Evolutionary conservation across 495 filamentous ascomycete species (phyloP), one percentile per base, ranked within the genome.

Genomic region (Talaromyces adpressus): DNA sequence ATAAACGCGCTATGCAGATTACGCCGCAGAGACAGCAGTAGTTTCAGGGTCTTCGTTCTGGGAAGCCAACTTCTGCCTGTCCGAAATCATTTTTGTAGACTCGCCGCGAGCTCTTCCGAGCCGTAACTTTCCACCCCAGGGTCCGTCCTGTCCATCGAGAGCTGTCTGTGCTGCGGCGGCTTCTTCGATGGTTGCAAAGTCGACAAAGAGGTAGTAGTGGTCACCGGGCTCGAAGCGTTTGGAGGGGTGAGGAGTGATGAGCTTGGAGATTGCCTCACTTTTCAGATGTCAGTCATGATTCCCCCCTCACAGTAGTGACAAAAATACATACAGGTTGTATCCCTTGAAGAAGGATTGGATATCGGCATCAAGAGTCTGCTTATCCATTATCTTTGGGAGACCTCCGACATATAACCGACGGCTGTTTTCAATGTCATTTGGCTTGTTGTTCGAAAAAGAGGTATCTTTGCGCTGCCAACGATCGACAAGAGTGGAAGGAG

Each of bases 201-300:
- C 87, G 20, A 90, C 84, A 67, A 89, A 90, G 65, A 85, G 82
- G 73, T 87, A 88, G 73, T 90, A 83, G 68, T 87, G 81, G 65
- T 85, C 80, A 63, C 84, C 85, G 0, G 80, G 73, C 45, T 79
- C 77, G 29, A 78, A 73, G 39, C 75, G 72, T 59, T 81, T 80
- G 16, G 81, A 79, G 2, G 79, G 76, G 66, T 85, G 84, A 16
- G 84, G 83, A 14, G 81, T 73, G 64, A 88, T 82, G 49, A 87
- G 74, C 74, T 89, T 89, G 80, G 84, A 87, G 54, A 89, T 79
- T 23, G 83, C 80, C 66, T 85, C 77, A 59, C 70, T 75, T 36
- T 16, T 16, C 1, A 23, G n/a, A 3, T 29, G 22, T 45, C 41
- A 61, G 59, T 29, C 34, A 16, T 41, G 2, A 16, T 16, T 36